A percentile compares a stretch with the other conserved stretches of the same genome.
phyloP scores from a whole-genome alignment of 1,284 basidiomycete species.

The Malassezia brasiliensis region DNA sequence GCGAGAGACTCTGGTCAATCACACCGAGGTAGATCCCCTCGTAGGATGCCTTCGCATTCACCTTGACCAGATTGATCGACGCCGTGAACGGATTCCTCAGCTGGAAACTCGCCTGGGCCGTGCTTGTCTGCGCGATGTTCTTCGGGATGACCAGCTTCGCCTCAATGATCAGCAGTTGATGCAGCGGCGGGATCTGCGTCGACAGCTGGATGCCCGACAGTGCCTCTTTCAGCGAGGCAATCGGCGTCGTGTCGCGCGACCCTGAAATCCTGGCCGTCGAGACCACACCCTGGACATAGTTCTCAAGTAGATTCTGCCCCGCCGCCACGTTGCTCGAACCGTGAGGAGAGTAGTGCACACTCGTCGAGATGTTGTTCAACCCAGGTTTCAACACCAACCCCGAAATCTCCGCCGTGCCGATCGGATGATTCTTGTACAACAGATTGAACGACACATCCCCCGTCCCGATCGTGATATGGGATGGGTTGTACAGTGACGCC shows the following conservation, averaged over 20 bases:
- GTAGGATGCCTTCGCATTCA: constrained; percentile 56
- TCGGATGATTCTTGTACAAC: constrained; percentile 55
- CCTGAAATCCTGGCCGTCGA: constrained; percentile 59
- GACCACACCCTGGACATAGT: constrained; percentile 61
- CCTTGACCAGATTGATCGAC: constrained; percentile 59
- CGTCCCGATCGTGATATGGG: constrained; percentile 62
- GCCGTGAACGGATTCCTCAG: constrained; percentile 68
- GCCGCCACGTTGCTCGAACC: constrained; percentile 54
- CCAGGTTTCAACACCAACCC: constrained; percentile 35
- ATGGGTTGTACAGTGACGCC: constrained; percentile 49
- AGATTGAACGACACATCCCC: constrained; percentile 61
- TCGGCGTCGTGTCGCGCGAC: constrained; percentile 56
- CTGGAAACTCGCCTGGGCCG: constrained; percentile 35
- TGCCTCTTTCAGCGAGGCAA: constrained; percentile 60
- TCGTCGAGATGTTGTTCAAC: constrained; percentile 43
- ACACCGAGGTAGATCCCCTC: constrained; percentile 47
- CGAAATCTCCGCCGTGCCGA: constrained; percentile 58
- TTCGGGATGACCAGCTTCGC: constrained; percentile 43
- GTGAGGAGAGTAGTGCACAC: constrained; percentile 60
- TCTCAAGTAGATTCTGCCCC: constrained; percentile 59
- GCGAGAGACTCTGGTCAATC: constrained; percentile 54
- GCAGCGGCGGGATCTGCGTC: constrained; percentile 61
- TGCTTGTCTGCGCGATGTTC: constrained; percentile 36
- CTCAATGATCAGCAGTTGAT: constrained; percentile 57
- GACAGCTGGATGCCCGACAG: constrained; percentile 58